Evolutionary conservation across 768 basidiomycete genomes (phyloP).

Genomic region (Cyathus striatus): DNA sequence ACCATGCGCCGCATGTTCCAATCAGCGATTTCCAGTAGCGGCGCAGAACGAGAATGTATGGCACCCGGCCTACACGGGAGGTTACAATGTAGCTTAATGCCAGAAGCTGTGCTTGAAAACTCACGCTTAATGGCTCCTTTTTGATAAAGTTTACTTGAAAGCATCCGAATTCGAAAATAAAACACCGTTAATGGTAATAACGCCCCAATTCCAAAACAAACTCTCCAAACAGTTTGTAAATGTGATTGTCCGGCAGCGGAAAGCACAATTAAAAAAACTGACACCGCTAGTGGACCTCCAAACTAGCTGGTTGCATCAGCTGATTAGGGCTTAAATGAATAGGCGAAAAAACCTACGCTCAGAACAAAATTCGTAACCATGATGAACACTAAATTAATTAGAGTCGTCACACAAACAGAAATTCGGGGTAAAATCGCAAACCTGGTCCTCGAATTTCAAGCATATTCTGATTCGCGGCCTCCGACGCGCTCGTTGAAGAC

Average conservation of each 20-base stretch:
- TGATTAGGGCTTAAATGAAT: too few species aligned
- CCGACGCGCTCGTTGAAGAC: constrained; percentile 62
- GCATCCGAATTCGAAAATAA: constrained; percentile 68
- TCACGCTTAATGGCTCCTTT: constrained; percentile 62
- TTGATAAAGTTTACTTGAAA: constrained; percentile 59
- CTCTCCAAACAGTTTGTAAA: constrained; percentile 62
- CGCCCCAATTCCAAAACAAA: constrained; percentile 61
- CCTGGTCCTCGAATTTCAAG: constrained; percentile 55
- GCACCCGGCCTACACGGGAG: constrained; percentile 38
- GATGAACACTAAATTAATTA: constrained; percentile 59
- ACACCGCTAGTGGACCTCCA: constrained; percentile 62
- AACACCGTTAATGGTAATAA: constrained; percentile 63
- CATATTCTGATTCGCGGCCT: constrained; percentile 71
- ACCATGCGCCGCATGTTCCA: constrained; percentile 75
- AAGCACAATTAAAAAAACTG: constrained; percentile 63
- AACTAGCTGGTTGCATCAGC: too few species aligned
- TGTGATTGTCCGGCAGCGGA: constrained; percentile 61
- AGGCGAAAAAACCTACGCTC: constrained; percentile 46
- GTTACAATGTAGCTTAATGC: background rate
- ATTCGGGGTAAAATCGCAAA: constrained; percentile 13
- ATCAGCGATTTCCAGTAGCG: constrained; percentile 66
- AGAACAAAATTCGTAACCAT: constrained; percentile 74
- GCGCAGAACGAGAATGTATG: constrained; percentile 54
- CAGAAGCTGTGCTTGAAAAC: constrained; percentile 5
- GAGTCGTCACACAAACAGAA: constrained; percentile 2